phyloP scores from a whole-genome alignment of 768 basidiomycete genomes.

The Boletus insuetus region DNA sequence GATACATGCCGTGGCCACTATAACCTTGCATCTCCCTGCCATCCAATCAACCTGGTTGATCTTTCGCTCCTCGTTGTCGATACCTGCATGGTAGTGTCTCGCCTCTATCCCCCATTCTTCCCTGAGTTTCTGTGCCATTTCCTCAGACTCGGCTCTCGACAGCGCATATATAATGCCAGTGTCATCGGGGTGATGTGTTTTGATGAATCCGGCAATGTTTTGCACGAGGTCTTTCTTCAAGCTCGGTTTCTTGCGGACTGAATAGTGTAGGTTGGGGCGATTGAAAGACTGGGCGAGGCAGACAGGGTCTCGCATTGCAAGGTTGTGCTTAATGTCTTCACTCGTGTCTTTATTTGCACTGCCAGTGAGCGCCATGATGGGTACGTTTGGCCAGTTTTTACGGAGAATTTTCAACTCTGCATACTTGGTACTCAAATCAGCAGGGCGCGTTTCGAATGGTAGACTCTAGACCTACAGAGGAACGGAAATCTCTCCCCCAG shows the following conservation, averaged over 20 bases:
- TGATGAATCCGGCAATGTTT: constrained; percentile 71
- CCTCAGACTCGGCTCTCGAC: constrained; percentile 72
- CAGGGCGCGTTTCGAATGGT: neutral
- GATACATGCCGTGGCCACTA: constrained; percentile 83
- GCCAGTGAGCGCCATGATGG: constrained; percentile 95
- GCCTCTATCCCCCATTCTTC: constrained; percentile 58
- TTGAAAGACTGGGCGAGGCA: constrained; percentile 84
- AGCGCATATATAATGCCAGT: constrained; percentile 87
- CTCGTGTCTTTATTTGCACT: constrained; percentile 82
- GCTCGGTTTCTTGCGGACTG: constrained; percentile 49
- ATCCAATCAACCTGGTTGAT: constrained; percentile 72
- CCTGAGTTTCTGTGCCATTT: constrained; percentile 66
- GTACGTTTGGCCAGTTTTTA: constrained; percentile 69
- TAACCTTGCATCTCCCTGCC: constrained; percentile 64
- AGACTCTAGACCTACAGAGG: constrained; percentile 52
- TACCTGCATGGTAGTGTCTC: constrained; percentile 82
- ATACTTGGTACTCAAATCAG: constrained; percentile 48
- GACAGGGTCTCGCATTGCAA: constrained; percentile 59
- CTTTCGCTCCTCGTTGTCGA: constrained; percentile 61
- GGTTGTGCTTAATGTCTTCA: constrained; percentile 71
- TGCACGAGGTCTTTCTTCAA: constrained; percentile 43
- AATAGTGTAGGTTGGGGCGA: constrained; percentile 85
- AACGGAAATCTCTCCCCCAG: constrained; percentile 94
- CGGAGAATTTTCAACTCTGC: constrained; percentile 65
- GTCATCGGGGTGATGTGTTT: constrained; percentile 49